Evolutionary conservation across 805 yeast species (phyloP).

Genomic region (Wickerhamomyces silvicola): DNA sequence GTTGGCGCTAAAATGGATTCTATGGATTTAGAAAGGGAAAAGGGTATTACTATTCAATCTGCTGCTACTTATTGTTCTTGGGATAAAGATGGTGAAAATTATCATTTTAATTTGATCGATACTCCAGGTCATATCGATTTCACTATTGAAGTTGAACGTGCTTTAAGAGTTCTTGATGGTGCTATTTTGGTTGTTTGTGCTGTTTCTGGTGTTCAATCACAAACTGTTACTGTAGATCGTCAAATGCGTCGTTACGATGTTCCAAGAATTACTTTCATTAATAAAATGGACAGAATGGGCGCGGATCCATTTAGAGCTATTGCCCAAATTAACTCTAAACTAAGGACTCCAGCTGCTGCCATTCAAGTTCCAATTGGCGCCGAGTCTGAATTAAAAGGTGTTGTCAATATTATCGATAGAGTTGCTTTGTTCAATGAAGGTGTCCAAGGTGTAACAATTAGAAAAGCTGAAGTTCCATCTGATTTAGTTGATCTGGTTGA

Average conservation of each 20-base stretch:
- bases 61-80: slow-evolving; percentile 98
- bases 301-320: slow-evolving; percentile 95
- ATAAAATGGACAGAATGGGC: slow-evolving; percentile 99
- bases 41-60: slow-evolving; percentile 97
- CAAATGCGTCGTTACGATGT: slow-evolving; percentile 98
- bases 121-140: slow-evolving; percentile 99
- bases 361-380: slow-evolving; percentile 97
- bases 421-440: slow-evolving; percentile 89
- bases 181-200: slow-evolving; percentile 98
- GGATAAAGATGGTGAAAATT: slow-evolving; percentile 64
- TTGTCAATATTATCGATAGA: slow-evolving; percentile 83
- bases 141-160: slow-evolving; percentile 98
- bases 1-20: slow-evolving; percentile 99
- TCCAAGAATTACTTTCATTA: slow-evolving; percentile 92
- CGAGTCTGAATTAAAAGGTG: slow-evolving; percentile 80
- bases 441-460: slow-evolving; percentile 75
- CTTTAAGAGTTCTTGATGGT: slow-evolving; percentile 96
- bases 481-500: slow-evolving; percentile 77
- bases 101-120: slow-evolving; percentile 91
- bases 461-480: slow-evolving; percentile 65
- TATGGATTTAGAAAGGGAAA: slow-evolving; percentile 97
- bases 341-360: slow-evolving; percentile 94
- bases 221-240: slow-evolving; percentile 96
- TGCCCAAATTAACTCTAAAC: slow-evolving; percentile 80
- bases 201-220: slow-evolving; percentile 96